Evolutionary conservation across 2,329 filamentous ascomycete species (phyloP), one percentile per base, ranked within the genome.

Genomic region (Penicillium sp.): DNA sequence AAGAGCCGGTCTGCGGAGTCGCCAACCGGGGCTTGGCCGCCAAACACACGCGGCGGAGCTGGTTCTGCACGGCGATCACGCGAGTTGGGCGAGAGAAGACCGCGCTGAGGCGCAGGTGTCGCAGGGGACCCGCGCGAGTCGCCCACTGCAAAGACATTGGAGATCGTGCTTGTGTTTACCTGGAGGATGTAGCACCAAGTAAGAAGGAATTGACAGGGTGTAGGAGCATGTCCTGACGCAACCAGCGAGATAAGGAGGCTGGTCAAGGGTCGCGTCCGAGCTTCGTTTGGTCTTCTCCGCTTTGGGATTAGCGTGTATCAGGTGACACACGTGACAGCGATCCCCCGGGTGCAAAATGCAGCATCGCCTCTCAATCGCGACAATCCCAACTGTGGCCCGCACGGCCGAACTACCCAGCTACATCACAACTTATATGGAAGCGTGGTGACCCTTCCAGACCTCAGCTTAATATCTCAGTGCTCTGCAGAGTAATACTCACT

Each of bases 401-500:
- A 43, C 50, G 28, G 46, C 44, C n/a, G 46, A 28, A 44, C 36
- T 41, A 48, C 41, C 22, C 6, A 16, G 25, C 44, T 40, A 18
- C 18, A 9, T 1, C 22, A 11, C 50, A 40, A 53, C 14, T 44
- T 51, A 20, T 16, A 63, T 63, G 60, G 56, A 60, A 65, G 58
- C 57, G 62, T 60, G 60, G 62, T 56, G 51, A 61, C 43, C 43
- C 51, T 58, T 49, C 39, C 54, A 55, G 56, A 46, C 55, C 51
- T 40, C 49, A 54, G 36, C 54, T 51, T 48, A 46, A 52, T 39
- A 20, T 55, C 58, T 59, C 57, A 63, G 65, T 62, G 62, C 57
- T 65, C 58, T 65, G 61, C 66, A 64, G 63, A 71, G 74, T 76
- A 76, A 75, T 69, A 74, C 73, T 75, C 73, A 75, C 72, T 74